phyloP scores from a whole-genome alignment of 2,329 filamentous ascomycete species.

The Colletotrichum horii region DNA sequence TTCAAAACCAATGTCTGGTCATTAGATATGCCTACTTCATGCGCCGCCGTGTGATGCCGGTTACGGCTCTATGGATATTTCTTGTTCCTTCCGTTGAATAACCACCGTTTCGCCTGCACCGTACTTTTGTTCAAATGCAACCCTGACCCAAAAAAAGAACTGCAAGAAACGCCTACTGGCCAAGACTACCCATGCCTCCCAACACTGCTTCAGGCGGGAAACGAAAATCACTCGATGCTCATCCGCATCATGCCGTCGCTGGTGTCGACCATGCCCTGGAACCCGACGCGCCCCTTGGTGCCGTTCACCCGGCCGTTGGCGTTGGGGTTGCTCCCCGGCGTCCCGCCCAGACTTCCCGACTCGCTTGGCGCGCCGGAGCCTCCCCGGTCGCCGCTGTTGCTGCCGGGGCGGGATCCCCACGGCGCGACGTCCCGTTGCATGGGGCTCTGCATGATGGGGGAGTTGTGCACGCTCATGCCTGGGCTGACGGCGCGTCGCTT shows the following conservation, averaged over 20 bases:
- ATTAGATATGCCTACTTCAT: neutral
- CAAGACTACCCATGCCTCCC: neutral
- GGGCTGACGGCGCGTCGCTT: constrained; percentile 92
- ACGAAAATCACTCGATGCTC: constrained; percentile 76
- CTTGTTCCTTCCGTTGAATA: neutral
- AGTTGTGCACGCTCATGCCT: constrained; percentile 89
- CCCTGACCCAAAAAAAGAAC: neutral
- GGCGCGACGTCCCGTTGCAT: constrained; percentile 72
- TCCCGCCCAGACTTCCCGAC: constrained; percentile 43
- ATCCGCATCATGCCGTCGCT: constrained; percentile 95
- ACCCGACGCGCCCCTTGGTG: constrained; percentile 70
- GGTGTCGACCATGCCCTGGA: constrained; percentile 96
- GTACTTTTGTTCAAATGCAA: neutral
- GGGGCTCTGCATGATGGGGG: constrained; percentile 85
- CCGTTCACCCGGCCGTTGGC: constrained; percentile 50
- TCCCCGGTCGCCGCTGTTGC: constrained; percentile 59
- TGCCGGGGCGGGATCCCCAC: constrained; percentile 75
- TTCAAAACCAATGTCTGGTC: neutral
- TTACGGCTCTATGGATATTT: constrained; percentile 12
- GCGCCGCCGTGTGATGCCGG: neutral
- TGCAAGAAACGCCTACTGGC: neutral
- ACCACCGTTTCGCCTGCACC: neutral
- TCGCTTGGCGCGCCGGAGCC: constrained; percentile 59
- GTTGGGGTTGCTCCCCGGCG: constrained; percentile 30
- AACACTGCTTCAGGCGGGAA: neutral